phyloP scores from a whole-genome alignment of 2,329 filamentous ascomycete genomes.

The Phaeophleospora eucalypticola region DNA sequence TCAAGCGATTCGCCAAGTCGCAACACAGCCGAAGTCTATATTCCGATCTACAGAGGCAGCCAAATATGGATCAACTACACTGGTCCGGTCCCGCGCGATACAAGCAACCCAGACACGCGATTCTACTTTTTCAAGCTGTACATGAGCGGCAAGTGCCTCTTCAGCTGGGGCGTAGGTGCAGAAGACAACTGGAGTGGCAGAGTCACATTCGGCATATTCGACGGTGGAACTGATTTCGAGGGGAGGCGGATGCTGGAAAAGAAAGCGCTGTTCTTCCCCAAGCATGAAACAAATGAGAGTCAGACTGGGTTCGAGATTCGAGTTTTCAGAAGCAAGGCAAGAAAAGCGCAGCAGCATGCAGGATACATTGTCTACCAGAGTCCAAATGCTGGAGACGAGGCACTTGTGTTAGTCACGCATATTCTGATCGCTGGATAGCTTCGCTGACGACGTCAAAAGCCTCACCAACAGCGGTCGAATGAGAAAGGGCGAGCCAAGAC shows the following conservation, averaged over 20 bases:
- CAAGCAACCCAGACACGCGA: constrained; percentile 2
- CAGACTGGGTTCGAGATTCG: constrained; percentile 38
- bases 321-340: constrained; percentile 39
- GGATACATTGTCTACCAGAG: no score
- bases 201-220: constrained; percentile 43
- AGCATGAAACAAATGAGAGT: constrained; percentile 15
- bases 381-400: no score
- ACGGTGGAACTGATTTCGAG: constrained; percentile 29
- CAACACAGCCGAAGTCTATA: constrained; percentile 6
- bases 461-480: constrained; percentile 34
- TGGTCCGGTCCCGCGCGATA: constrained; percentile 21
- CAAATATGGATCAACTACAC: constrained; percentile 44
- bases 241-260: constrained; percentile 38
- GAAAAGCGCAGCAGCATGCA: no score
- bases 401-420: no score
- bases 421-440: no score
- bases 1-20: background rate
- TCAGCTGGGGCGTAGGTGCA: constrained; percentile 44
- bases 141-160: constrained; percentile 36
- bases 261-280: constrained; percentile 38
- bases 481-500: constrained; percentile 38
- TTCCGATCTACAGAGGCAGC: constrained; percentile 20
- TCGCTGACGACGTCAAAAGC: constrained; percentile 7
- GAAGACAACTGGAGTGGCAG: constrained; percentile 42
- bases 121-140: constrained; percentile 47